Evolutionary conservation across 495 filamentous ascomycete genomes (phyloP).

Genomic region (Daldinia bambusicola): DNA sequence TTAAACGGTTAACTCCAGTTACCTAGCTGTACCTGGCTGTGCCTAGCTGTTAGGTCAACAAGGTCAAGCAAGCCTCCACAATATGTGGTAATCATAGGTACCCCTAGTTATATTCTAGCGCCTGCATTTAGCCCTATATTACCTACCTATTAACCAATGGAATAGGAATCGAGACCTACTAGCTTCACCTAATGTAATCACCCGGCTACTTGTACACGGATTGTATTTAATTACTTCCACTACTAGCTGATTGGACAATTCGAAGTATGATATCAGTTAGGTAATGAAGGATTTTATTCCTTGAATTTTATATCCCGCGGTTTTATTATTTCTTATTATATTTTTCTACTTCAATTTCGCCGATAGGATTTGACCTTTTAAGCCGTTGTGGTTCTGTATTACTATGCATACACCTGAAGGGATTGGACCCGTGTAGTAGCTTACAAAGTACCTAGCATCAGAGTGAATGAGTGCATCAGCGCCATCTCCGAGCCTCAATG

Average conservation of each 20-base stretch:
- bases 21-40: too few species aligned
- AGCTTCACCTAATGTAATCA: background rate
- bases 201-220: background rate
- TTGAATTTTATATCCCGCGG: too few species aligned
- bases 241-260: background rate
- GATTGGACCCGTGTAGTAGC: too few species aligned
- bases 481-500: background rate
- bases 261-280: background rate
- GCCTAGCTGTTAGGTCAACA: background rate
- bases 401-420: too few species aligned
- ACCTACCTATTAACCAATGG: background rate
- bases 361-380: background rate
- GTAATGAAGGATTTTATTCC: too few species aligned
- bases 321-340: background rate
- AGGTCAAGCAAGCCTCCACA: constrained; percentile 35
- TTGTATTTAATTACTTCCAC: background rate
- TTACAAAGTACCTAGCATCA: background rate
- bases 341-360: background rate
- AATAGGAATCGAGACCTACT: background rate
- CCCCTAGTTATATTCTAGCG: constrained; percentile 1
- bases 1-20: background rate
- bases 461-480: background rate
- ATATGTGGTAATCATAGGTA: constrained; percentile 32
- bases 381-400: background rate
- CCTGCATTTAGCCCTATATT: background rate